Conservation (phyloP, 148 eudicot species). For the Salicornia ramosissima region DNA sequence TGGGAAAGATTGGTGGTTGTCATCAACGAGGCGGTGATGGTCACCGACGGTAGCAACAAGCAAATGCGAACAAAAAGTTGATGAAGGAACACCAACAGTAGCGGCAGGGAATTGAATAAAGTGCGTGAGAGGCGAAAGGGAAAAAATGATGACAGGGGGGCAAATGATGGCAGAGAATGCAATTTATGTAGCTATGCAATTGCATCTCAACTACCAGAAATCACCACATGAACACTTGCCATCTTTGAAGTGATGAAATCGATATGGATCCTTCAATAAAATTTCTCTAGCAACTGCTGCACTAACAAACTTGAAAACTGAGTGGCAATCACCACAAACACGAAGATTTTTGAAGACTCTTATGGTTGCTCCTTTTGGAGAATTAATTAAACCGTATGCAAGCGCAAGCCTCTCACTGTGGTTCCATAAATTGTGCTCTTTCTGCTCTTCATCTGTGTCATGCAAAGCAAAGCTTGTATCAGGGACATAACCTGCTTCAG, state of each 20-base stretch:
- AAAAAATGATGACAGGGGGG: too few relatives aligned
- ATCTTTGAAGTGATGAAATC: slow-evolving; percentile 58
- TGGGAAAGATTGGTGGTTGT: too few relatives aligned
- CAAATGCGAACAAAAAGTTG: too few relatives aligned
- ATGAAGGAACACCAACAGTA: too few relatives aligned
- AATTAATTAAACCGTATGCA: slow-evolving; percentile 54
- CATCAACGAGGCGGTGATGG: too few relatives aligned
- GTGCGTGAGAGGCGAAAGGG: too few relatives aligned
- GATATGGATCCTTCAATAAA: slow-evolving; percentile 51
- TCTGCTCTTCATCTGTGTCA: slow-evolving; percentile 78
- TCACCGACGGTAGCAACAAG: too few relatives aligned
- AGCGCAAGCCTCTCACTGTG: slow-evolving; percentile 77
- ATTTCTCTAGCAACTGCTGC: slow-evolving; percentile 40
- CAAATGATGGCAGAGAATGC: neutral
- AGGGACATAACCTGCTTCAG: slow-evolving; percentile 58
- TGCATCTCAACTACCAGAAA: slow-evolving; percentile 43
- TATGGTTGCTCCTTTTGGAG: slow-evolving; percentile 41
- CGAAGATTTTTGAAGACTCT: slow-evolving; percentile 72
- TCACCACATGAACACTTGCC: slow-evolving; percentile 77
- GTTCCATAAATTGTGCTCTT: slow-evolving; percentile 57
- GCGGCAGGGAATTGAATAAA: too few relatives aligned
- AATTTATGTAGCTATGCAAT: neutral
- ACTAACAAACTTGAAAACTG: slow-evolving; percentile 60
- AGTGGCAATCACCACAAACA: slow-evolving; percentile 75
- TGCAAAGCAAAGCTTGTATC: slow-evolving; percentile 67